phyloP scores from a whole-genome alignment of 257 asterid species.

The Cinchona pubescens region DNA sequence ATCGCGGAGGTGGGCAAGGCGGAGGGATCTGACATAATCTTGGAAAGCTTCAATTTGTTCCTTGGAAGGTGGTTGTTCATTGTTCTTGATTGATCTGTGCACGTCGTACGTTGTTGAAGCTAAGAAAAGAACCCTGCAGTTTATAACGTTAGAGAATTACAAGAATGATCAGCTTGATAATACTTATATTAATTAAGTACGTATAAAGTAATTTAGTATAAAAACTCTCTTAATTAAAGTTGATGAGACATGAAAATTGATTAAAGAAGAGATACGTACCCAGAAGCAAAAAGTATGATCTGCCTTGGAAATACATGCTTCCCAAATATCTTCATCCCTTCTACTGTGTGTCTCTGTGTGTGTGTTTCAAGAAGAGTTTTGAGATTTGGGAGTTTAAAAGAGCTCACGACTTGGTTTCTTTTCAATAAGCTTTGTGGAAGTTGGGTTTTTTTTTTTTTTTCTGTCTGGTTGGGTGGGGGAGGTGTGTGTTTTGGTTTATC shows the following conservation, averaged over 20 bases:
- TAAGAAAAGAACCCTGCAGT: conserved; percentile 39
- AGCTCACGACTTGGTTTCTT: too few species aligned
- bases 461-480: too few species aligned
- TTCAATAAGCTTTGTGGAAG: too few species aligned
- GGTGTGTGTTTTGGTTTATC: too few species aligned
- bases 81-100: conserved; percentile 63
- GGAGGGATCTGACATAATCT: conserved; percentile 41
- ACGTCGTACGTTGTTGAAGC: conserved; percentile 57
- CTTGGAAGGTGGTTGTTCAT: conserved; percentile 43
- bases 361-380: too few species aligned
- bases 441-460: too few species aligned
- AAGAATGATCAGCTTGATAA: not conserved
- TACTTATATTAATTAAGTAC: too few species aligned
- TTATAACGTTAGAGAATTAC: not conserved
- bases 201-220: too few species aligned
- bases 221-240: too few species aligned
- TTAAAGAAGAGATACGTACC: conserved; percentile 32
- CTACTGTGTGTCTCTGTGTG: not conserved
- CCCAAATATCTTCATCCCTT: conserved; percentile 51
- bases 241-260: too few species aligned
- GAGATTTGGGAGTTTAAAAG: too few species aligned
- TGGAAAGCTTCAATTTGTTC: conserved; percentile 49
- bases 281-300: conserved; percentile 36
- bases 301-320: conserved; percentile 48
- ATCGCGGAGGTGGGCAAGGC: conserved; percentile 39